Evolutionary conservation across 2,329 filamentous ascomycete species (phyloP).

Genomic region (Madurella fahalii): DNA sequence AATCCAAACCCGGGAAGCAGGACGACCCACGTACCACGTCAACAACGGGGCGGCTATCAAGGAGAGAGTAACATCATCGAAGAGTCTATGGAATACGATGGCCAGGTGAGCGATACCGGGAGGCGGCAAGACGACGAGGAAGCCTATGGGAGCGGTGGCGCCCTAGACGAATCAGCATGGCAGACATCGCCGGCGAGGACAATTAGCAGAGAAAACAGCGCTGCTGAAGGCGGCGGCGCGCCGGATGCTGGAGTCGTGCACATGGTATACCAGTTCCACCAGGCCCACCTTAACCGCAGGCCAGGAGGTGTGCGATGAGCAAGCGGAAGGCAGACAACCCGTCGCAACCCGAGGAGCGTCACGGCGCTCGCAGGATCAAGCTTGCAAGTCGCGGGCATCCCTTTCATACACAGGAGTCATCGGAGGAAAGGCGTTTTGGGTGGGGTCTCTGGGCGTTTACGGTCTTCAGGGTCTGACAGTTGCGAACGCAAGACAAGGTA

Average conservation of each 20-base stretch:
- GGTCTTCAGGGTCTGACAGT: too few relatives aligned
- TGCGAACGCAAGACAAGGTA: too few relatives aligned
- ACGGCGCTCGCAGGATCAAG: too few relatives aligned
- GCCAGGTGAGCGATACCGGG: constrained; percentile 31
- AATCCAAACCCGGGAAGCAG: constrained; percentile 42
- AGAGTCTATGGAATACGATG: constrained; percentile 49
- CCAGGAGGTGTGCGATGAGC: constrained; percentile 25
- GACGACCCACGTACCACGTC: constrained; percentile 45
- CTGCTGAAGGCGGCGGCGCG: constrained; percentile 35
- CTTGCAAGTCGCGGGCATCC: too few relatives aligned
- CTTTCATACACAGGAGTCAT: too few relatives aligned
- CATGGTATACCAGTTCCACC: constrained; percentile 56
- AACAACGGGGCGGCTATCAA: constrained; percentile 43
- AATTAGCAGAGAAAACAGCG: constrained; percentile 51
- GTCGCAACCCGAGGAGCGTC: too few relatives aligned
- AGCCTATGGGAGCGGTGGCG: constrained; percentile 48
- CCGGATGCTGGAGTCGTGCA: constrained; percentile 53
- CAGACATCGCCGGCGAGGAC: constrained; percentile 52
- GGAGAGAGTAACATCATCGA: constrained; percentile 52
- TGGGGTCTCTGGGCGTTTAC: too few relatives aligned
- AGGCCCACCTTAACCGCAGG: constrained; percentile 47
- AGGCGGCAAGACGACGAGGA: constrained; percentile 59
- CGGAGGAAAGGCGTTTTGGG: too few relatives aligned
- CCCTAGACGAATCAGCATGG: constrained; percentile 57
- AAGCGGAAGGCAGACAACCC: background rate